Evolutionary conservation across 805 yeast genomes (phyloP), one percentile per base, ranked within the genome.

Genomic region (Candida silvatica): DNA sequence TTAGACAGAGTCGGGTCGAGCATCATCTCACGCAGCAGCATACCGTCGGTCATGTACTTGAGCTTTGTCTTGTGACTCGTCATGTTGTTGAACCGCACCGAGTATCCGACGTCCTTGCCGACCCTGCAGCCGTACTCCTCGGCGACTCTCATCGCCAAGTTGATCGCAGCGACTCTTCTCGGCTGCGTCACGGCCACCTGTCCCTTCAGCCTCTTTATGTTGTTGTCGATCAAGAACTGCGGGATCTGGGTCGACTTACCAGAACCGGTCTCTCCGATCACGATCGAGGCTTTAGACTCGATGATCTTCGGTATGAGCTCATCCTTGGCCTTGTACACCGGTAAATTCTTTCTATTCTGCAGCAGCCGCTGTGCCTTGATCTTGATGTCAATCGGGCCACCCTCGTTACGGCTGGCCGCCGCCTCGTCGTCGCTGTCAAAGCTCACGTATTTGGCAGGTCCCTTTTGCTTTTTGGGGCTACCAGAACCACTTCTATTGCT

Each of bases 181-280:
- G 98, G 98, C 61, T 90, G 97, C 0, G 98, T 88, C 6, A 92
- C 90, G 0, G 95, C 97, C 16, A 90, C 77, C 18, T 70, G 65
- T 11, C 39, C 38, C 40, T 74, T 75, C 15, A 59, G 56, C n/a
- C n/a, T n/a, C n/a, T n/a, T n/a, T n/a, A n/a, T n/a, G 25, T 58
- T 52, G 32, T 61, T 58, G 1, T 74, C 69, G 59, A 83, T 71
- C n/a, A 90, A 53, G 44, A 90, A 80, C 53, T 90, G 97, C 0
- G 98, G 97, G 31, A 90, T 78, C 61, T 90, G 98, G 0, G 98
- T 90, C 3, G 97, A 88, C 54, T 90, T 90, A 65, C 97, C 97
- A 6, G 95, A 85, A 59, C 98, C 98, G 0, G 98, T 90, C 53
- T 90, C 97, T 59, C 97, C 97, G 52, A 92, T 82, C 15, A 90